Base-by-base conservation (phyloP, 345 rosid species). In the Anacardium occidentale region DNA sequence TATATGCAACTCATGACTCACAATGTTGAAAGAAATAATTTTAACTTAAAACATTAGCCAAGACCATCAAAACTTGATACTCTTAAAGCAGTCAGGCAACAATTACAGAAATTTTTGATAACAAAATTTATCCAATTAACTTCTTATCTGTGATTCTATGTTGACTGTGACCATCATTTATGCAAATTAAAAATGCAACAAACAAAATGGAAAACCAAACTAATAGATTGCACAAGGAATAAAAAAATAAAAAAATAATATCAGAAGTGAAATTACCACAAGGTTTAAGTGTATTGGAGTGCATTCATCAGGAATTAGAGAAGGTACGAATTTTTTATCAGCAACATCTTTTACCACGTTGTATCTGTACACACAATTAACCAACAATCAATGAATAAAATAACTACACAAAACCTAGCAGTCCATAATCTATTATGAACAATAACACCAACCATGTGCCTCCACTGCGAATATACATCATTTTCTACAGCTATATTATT, bases 261-360 rank as follows among this genome's bases (percentile, higher is more conserved):
- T 14, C 3, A 13, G 17, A 15, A 58, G 62, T 1, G 44, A 59
- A 53, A 71, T 84, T 88, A 95, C 99, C 97, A 95, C 96, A n/a
- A 95, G 92, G 77, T 90, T 95, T 64, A 95, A 73, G 83, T 92
- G 98, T 21, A 92, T 83, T 51, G 97, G 96, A 71, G 77, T 78
- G 79, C 99, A 95, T 29, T 84, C 91, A 68, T 78, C 69, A 1
- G 92, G 91, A 50, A 87, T 68, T 34, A 72, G 61, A 24, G 90
- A 83, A 6, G 83, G 83, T 20, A 68, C 71, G 40, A 79, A 85
- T 47, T 77, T 74, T 44, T 69, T 72, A 37, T 70, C 83, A 6
- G 54, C 68, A 26, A 86, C 83, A 80, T 83, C 89, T 76, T 86
- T 89, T 62, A 80, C 89, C 45, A 52, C 89, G 66, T 78, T 85